Evolutionary conservation across 1,139 yeast genomes (phyloP).

Genomic region (Pichia sp.): DNA sequence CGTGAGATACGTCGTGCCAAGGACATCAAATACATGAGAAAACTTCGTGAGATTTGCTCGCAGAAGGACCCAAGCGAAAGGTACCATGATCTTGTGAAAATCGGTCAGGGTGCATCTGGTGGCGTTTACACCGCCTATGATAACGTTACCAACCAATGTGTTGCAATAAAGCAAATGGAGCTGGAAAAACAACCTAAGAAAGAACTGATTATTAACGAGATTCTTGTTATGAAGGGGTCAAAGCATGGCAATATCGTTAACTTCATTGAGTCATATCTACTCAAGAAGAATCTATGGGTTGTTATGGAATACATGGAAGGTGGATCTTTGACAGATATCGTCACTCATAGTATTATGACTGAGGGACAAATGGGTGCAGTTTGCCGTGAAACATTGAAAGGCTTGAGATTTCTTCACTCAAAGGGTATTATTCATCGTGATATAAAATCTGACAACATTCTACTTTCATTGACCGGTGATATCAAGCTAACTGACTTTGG

Average conservation of each 20-base stretch:
- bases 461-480: slow-evolving; percentile 77
- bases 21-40: slow-evolving; percentile 58
- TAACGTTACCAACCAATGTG: slow-evolving; percentile 53
- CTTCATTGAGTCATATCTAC: slow-evolving; percentile 77
- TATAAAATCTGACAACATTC: slow-evolving; percentile 89
- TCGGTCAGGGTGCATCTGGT: slow-evolving; percentile 98
- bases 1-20: slow-evolving; percentile 64
- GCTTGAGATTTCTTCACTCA: slow-evolving; percentile 81
- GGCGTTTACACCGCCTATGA: slow-evolving; percentile 93
- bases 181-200: slow-evolving; percentile 91
- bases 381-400: slow-evolving; percentile 82
- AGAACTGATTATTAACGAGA: slow-evolving; percentile 89
- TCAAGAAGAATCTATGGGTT: slow-evolving; percentile 83
- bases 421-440: slow-evolving; percentile 96
- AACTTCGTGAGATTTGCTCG: slow-evolving; percentile 72
- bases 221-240: slow-evolving; percentile 88
- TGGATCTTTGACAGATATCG: slow-evolving; percentile 92
- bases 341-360: slow-evolving; percentile 89
- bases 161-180: slow-evolving; percentile 95
- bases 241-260: slow-evolving; percentile 90
- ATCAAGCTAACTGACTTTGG: slow-evolving; percentile 89
- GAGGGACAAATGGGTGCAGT: slow-evolving; percentile 98
- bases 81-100: slow-evolving; percentile 68
- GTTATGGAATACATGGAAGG: slow-evolving; percentile 99
- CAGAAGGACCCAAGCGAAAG: slow-evolving; percentile 80